Evolutionary conservation across 2,329 filamentous ascomycete genomes (phyloP).

Genomic region (Gremmenia infestans): DNA sequence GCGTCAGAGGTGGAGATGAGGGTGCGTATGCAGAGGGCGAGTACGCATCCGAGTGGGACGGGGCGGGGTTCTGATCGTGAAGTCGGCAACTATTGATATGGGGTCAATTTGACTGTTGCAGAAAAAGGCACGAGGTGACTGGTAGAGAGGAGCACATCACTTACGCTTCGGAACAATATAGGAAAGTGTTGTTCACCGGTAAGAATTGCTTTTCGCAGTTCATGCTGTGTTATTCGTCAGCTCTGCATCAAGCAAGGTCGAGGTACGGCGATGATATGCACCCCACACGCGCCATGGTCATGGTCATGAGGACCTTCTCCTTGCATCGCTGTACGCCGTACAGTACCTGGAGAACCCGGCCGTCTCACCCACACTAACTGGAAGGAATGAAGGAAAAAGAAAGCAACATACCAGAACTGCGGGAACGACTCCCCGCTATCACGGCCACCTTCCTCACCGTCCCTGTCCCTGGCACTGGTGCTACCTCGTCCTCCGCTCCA

Average conservation of each 20-base stretch:
- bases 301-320: conserved; percentile 1
- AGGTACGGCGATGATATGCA: conserved; percentile 12
- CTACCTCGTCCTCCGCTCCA: conserved; percentile 3
- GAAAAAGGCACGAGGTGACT: conserved; percentile 4
- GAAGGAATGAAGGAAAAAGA: conserved; percentile 5
- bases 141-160: conserved; percentile 27
- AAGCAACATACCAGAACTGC: conserved; percentile 54
- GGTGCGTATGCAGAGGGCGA: conserved; percentile 16
- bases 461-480: conserved; percentile 11
- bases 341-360: conserved; percentile 9
- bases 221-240: conserved; percentile 45
- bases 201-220: conserved; percentile 63
- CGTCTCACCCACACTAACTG: background rate
- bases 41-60: conserved; percentile 11
- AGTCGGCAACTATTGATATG: conserved; percentile 22
- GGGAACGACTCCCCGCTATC: conserved; percentile 59
- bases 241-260: conserved; percentile 1
- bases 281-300: conserved; percentile 16
- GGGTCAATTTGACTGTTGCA: conserved; percentile 20
- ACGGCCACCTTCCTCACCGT: conserved; percentile 20
- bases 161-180: conserved; percentile 62
- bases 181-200: conserved; percentile 49
- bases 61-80: conserved; percentile 24
- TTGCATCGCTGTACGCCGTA: background rate
- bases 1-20: conserved; percentile 31